phyloP scores from a whole-genome alignment of 2,329 filamentous ascomycete genomes.

The Aspergillus pseudoglaucus region DNA sequence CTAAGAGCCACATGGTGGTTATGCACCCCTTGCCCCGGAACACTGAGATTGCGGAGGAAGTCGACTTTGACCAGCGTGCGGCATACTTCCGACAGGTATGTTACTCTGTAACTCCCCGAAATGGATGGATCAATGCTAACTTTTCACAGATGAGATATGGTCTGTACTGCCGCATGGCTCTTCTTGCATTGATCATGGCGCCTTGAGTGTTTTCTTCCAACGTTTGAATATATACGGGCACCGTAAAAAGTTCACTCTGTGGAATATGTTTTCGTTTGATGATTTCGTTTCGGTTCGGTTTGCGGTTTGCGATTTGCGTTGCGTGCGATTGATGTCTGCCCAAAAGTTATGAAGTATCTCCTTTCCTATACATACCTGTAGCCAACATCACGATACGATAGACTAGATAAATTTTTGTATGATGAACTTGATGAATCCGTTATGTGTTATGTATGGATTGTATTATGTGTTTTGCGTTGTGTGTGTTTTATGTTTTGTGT shows the following conservation, averaged over 20 bases:
- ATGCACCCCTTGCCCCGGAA: constrained; percentile 95
- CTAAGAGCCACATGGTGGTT: constrained; percentile 88
- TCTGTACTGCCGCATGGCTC: constrained; percentile 94
- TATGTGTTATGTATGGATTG: constrained; percentile 24
- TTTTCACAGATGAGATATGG: constrained; percentile 81
- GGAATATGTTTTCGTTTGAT: too few relatives aligned
- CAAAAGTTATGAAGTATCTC: constrained; percentile 25
- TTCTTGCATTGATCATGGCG: constrained; percentile 87
- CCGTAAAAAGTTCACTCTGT: too few relatives aligned
- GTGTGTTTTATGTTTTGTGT: constrained; percentile 18
- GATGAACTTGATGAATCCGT: constrained; percentile 26
- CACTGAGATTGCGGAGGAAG: constrained; percentile 86
- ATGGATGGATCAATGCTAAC: constrained; percentile 35
- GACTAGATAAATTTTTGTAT: constrained; percentile 33
- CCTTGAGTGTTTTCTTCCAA: constrained; percentile 24
- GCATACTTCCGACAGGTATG: constrained; percentile 99
- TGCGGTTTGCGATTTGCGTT: constrained; percentile 11
- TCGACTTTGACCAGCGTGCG: constrained; percentile 93
- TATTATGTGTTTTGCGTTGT: constrained; percentile 20
- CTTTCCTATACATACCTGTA: constrained; percentile 25
- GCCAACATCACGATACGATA: constrained; percentile 24
- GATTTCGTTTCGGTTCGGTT: constrained; percentile 8
- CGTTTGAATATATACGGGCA: neutral
- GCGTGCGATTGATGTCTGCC: constrained; percentile 11
- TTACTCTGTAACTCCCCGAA: constrained; percentile 15